Base-by-base conservation (phyloP, 2,329 filamentous ascomycete species). In the Cytospora paraplurivora region DNA sequence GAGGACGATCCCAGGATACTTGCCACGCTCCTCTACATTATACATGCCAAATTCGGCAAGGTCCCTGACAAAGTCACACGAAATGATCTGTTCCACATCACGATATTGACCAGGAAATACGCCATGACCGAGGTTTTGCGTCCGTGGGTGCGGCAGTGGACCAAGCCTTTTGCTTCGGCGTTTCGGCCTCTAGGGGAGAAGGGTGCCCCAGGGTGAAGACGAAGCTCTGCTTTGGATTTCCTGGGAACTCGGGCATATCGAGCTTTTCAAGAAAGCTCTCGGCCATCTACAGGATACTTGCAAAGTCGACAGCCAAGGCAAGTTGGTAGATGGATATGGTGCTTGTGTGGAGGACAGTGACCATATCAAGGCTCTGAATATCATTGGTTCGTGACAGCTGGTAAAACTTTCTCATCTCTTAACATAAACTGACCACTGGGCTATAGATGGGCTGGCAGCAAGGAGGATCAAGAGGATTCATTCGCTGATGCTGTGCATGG, bases 71-170 rank as follows among this genome's bases (percentile, higher is more conserved):
- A 35, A 4, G 35, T 75, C 6, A 53, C 66, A 1, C 58, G 72
- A 5, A 65, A 68, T 1, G 62, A 69, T 1, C 61, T 75, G 1
- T 75, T 71, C 63, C 59, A 70, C 0, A 59, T 75, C 4, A 69
- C 72, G 0, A 67, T 72, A 0, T 37, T 75, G 17, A 71, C 71
- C 1, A 67, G 75, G 37, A 75, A 74, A 51, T 75, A 75, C 65
- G 69, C 73, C 57, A 64, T 72, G 12, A 72, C 71, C 44, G 44
- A 47, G 21, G n/a, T 47, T 10, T 19, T 47, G 44, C 44, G 44
- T 12, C 44, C 44, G 2, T 47, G 44, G 44, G 44, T 19, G 11
- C 10, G 5, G 2, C 7, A 17, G n/a, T 47, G 44, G 44, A 4
- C 21, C 44, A 11, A 5, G 4, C 44, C n/a, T 11, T 7, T 19